Evolutionary conservation across 768 basidiomycete species (phyloP).

Genomic region (Phylloporus sp.): DNA sequence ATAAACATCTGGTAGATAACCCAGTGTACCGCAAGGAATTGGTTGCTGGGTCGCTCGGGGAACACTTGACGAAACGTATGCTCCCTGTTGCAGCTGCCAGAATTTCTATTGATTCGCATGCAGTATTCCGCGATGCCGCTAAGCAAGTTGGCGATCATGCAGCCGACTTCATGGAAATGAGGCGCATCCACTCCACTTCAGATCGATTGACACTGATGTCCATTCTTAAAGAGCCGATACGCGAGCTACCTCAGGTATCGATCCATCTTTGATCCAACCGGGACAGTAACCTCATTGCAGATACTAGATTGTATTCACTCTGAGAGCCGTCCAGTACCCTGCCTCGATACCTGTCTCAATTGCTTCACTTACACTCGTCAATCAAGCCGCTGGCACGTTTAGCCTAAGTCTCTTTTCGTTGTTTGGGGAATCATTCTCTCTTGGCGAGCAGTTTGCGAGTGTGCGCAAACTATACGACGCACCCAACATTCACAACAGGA

Average conservation of each 20-base stretch:
- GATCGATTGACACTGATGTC: constrained; percentile 31
- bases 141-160: constrained; percentile 37
- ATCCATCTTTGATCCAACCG: neutral
- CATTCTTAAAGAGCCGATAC: constrained; percentile 51
- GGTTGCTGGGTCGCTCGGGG: constrained; percentile 60
- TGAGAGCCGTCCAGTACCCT: constrained; percentile 61
- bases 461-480: constrained; percentile 65
- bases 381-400: constrained; percentile 52
- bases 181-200: constrained; percentile 29
- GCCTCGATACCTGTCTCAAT: constrained; percentile 60
- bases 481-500: constrained; percentile 52
- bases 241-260: constrained; percentile 58
- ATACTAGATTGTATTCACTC: constrained; percentile 56
- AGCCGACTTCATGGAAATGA: constrained; percentile 32
- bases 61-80: constrained; percentile 52
- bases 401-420: constrained; percentile 45
- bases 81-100: too few species aligned
- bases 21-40: constrained; percentile 65
- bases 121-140: constrained; percentile 32
- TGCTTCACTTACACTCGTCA: constrained; percentile 57
- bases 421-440: constrained; percentile 52
- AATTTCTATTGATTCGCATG: neutral
- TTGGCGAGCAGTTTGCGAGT: constrained; percentile 50
- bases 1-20: constrained; percentile 54
- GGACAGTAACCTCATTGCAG: constrained; percentile 3